Evolutionary conservation across 2,329 filamentous ascomycete species (phyloP).

Genomic region (Aspergillus thermomutatus): DNA sequence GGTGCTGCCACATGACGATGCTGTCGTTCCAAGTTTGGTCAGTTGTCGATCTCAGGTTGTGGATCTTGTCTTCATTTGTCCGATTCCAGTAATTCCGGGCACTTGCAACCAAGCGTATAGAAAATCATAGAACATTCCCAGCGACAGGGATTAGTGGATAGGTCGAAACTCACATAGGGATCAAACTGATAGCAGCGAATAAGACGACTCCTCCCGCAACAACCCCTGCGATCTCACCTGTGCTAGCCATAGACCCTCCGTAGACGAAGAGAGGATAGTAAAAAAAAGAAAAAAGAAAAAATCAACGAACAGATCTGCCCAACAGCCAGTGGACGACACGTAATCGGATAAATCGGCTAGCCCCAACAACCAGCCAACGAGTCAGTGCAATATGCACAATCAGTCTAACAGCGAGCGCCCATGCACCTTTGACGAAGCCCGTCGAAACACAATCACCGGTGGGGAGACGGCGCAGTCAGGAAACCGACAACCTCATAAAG

Average conservation of each 20-base stretch:
- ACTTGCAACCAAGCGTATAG: background rate
- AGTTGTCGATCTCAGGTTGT: background rate
- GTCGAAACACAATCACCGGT: background rate
- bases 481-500: background rate
- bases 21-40: constrained; percentile 8
- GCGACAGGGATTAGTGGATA: constrained; percentile 6
- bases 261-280: constrained; percentile 7
- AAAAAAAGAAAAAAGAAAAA: constrained; percentile 8
- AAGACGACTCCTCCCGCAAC: constrained; percentile 28
- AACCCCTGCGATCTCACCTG: constrained; percentile 26
- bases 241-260: constrained; percentile 17
- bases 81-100: background rate
- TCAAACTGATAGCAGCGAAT: constrained; percentile 26
- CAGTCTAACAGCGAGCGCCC: background rate
- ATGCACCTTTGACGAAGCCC: background rate
- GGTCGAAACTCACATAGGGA: constrained; percentile 27
- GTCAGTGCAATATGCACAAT: background rate
- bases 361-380: constrained; percentile 5
- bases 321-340: background rate
- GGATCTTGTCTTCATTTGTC: background rate
- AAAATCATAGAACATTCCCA: constrained; percentile 16
- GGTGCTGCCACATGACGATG: constrained; percentile 22
- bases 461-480: background rate
- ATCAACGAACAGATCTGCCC: background rate
- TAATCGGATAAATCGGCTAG: constrained; percentile 16